These are phyloP conservation scores for Scytalidium sp. DNA, from an alignment of 2,329 filamentous ascomycete species.

Conservation along the genomic window DNA sequence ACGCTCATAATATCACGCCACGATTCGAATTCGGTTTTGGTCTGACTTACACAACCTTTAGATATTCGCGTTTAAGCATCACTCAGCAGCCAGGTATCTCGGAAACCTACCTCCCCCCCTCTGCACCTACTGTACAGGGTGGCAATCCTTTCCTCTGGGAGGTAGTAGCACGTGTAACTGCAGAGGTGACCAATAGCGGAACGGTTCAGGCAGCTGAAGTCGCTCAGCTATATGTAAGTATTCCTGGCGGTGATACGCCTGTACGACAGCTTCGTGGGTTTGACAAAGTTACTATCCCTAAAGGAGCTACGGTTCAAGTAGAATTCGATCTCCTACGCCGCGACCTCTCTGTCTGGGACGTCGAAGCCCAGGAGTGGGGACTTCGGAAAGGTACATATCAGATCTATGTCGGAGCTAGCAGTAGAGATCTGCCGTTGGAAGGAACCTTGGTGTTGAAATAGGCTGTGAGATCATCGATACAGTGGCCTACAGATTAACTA, in stretches of 20 bases:
- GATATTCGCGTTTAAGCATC: slow-evolving; percentile 40
- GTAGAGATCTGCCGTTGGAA: slow-evolving; percentile 8
- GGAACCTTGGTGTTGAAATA: too few species aligned
- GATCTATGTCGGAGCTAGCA: slow-evolving; percentile 9
- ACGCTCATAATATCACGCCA: slow-evolving; percentile 31
- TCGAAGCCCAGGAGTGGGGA: slow-evolving; percentile 55
- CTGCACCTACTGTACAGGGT: slow-evolving; percentile 52
- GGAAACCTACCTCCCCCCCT: slow-evolving; percentile 48
- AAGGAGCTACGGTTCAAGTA: slow-evolving; percentile 41
- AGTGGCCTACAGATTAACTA: too few species aligned
- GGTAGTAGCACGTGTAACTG: slow-evolving; percentile 42
- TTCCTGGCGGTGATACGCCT: slow-evolving; percentile 37
- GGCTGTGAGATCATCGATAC: too few species aligned
- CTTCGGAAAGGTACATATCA: slow-evolving; percentile 23
- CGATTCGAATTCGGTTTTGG: slow-evolving; percentile 42
- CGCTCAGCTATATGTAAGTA: slow-evolving; percentile 22
- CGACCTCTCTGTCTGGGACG: slow-evolving; percentile 65
- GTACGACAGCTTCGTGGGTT: slow-evolving; percentile 62
- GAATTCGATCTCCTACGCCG: slow-evolving; percentile 54
- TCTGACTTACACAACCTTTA: slow-evolving; percentile 54
- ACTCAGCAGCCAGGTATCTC: slow-evolving; percentile 34
- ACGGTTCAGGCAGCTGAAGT: slow-evolving; percentile 23
- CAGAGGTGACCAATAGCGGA: slow-evolving; percentile 48
- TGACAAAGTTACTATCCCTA: slow-evolving; percentile 49
- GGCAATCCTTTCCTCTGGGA: slow-evolving; percentile 55